Evolutionary conservation across 768 basidiomycete species (phyloP).

Genomic region (Amanita molliuscula): DNA sequence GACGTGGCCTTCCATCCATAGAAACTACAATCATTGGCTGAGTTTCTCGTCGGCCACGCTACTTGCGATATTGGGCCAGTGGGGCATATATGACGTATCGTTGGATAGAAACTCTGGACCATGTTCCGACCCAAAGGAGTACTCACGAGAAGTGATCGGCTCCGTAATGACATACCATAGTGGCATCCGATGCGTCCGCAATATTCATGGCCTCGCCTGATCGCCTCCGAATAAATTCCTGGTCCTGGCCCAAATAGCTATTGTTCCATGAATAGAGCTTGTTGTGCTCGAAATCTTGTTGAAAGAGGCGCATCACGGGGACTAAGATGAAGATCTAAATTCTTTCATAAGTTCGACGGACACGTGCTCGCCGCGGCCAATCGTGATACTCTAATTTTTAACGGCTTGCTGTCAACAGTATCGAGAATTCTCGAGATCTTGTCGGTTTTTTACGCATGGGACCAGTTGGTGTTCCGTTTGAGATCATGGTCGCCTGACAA

Average conservation of each 20-base stretch:
- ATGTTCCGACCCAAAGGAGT: too few species aligned
- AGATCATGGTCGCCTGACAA: too few species aligned
- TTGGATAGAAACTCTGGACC: too few species aligned
- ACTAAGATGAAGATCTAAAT: not conserved
- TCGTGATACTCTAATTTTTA: too few species aligned
- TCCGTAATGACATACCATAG: not conserved
- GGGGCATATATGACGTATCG: too few species aligned
- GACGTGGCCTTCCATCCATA: not conserved
- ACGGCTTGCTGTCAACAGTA: too few species aligned
- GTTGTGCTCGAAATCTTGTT: not conserved
- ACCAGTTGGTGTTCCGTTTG: too few species aligned
- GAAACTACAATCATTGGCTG: not conserved
- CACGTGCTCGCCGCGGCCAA: too few species aligned
- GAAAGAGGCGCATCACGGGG: not conserved
- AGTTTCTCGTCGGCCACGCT: not conserved
- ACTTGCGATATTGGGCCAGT: not conserved
- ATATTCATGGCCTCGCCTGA: not conserved
- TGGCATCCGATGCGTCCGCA: not conserved
- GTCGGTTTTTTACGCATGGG: too few species aligned
- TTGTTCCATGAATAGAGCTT: not conserved
- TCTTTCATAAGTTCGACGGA: too few species aligned
- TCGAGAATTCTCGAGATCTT: too few species aligned
- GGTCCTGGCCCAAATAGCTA: too few species aligned
- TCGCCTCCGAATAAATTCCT: not conserved
- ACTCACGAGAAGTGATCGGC: not conserved